Evolutionary conservation across 2,329 filamentous ascomycete genomes (phyloP), one percentile per base, ranked within the genome.

Genomic region (Aureobasidium pullulans): DNA sequence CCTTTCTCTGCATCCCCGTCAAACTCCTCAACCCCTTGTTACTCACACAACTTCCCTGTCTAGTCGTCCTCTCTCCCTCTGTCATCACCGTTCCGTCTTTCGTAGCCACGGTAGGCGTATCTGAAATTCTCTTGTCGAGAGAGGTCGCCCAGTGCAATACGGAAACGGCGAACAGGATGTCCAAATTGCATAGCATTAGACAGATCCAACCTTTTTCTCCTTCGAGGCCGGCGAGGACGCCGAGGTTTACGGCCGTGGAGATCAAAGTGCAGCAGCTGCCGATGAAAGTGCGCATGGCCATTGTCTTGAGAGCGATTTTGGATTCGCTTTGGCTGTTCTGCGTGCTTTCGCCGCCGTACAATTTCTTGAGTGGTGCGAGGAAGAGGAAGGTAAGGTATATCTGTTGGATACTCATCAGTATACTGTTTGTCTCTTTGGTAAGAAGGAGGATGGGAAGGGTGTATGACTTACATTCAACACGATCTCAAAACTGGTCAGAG

Each of bases 261-360:
- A 59, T 16, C 1, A 59, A 32, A 1, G 56, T 49, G 7, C 9
- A 8, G 28, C 29, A 37, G 11, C 29, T 49, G 43, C 56, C 56
- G 43, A 49, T 48, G 34, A 49, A 49, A 7, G 56, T 48, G 31
- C 56, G 56, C n/a, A 59, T 4, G 29, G 56, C 56, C 56, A 59
- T 59, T 9, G 43, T 40, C 13, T 44, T 32, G 7, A 59, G 23
- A 5, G 43, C 43, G 6, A 31, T 19, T 11, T 50, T 49, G 2
- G 40, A 28, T 11, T 19, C 19, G 23, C 37, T 29, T 8, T 42
- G 11, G 50, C 11, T 15, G 50, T 15, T 40, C 11, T 43, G 15
- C 8, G 19, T 16, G 23, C 5, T 23, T 16, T 46, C 28, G 54
- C 39, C 39, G 19, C 16, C n/a, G 42, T 57, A 57, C 2, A 47